Conservation (phyloP, 2,329 filamentous ascomycete species). For the Fusarium praegraminearum region DNA sequence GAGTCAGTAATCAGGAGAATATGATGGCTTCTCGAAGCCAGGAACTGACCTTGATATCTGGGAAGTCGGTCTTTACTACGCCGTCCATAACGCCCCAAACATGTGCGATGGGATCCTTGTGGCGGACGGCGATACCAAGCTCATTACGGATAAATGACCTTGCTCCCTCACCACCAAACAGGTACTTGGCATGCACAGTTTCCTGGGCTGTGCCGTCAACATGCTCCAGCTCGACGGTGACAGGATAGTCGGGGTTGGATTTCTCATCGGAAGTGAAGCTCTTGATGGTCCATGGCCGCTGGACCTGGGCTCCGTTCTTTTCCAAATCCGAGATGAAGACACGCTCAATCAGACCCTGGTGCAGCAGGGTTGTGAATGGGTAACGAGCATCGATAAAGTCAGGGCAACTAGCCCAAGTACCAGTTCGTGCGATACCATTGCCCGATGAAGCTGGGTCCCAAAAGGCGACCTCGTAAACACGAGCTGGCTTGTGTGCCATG, state of each 20-base stretch:
- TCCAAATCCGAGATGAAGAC: conserved; percentile 75
- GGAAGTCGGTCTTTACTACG: conserved; percentile 78
- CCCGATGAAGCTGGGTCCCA: conserved; percentile 73
- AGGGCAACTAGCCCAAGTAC: conserved; percentile 88
- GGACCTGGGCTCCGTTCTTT: conserved; percentile 70
- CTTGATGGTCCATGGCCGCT: conserved; percentile 74
- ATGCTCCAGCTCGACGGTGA: conserved; percentile 81
- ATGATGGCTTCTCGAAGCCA: neutral
- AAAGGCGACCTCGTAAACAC: conserved; percentile 82
- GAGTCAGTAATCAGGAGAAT: conserved; percentile 56
- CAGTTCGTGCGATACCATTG: conserved; percentile 72
- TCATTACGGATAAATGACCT: conserved; percentile 73
- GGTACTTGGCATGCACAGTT: conserved; percentile 75
- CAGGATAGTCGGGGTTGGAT: conserved; percentile 75
- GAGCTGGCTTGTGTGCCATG: conserved; percentile 88
- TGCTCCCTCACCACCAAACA: conserved; percentile 79
- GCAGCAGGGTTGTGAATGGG: conserved; percentile 76
- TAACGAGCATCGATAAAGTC: conserved; percentile 81
- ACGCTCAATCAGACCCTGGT: conserved; percentile 78
- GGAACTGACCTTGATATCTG: conserved; percentile 74
- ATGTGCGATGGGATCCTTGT: conserved; percentile 76
- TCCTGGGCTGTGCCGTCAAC: conserved; percentile 78
- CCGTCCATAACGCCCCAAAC: conserved; percentile 84
- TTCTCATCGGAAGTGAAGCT: conserved; percentile 70
- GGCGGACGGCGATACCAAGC: conserved; percentile 76